These are phyloP conservation scores for Penicillium sp. DNA, from an alignment of 2,329 filamentous ascomycete genomes.

Conservation along the genomic window DNA sequence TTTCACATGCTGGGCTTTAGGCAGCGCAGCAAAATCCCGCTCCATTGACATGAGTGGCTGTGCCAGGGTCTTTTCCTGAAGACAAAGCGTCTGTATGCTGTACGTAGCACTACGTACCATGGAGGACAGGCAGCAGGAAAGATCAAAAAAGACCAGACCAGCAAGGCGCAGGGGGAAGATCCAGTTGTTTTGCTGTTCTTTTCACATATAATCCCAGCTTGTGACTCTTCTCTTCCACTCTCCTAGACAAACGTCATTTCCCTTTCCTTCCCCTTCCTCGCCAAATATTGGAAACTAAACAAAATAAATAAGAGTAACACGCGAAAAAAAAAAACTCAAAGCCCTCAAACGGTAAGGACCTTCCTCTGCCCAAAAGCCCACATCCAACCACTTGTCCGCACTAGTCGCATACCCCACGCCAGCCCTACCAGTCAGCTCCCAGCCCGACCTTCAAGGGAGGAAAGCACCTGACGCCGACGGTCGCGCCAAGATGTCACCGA, in stretches of 20 bases:
- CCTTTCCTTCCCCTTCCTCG: not conserved
- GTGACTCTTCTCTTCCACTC: not conserved
- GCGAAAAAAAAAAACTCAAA: no score
- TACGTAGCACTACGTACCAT: not conserved
- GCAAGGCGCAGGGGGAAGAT: not conserved
- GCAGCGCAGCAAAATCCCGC: not conserved
- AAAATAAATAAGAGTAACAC: not conserved
- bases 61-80: not conserved
- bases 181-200: not conserved
- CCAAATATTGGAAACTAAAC: not conserved
- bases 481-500: slow-evolving; percentile 20
- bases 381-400: not conserved
- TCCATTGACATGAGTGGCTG: not conserved
- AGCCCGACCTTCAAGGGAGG: not conserved
- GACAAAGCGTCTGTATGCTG: not conserved
- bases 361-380: not conserved
- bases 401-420: slow-evolving; percentile 8
- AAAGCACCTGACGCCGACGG: slow-evolving; percentile 5
- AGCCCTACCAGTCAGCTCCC: slow-evolving; percentile 11
- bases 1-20: slow-evolving; percentile 1
- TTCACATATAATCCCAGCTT: not conserved
- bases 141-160: not conserved
- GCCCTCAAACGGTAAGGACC: not conserved
- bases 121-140: not conserved
- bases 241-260: not conserved